phyloP scores from a whole-genome alignment of 768 basidiomycete species.

The Neoboletus brunneissimus region DNA sequence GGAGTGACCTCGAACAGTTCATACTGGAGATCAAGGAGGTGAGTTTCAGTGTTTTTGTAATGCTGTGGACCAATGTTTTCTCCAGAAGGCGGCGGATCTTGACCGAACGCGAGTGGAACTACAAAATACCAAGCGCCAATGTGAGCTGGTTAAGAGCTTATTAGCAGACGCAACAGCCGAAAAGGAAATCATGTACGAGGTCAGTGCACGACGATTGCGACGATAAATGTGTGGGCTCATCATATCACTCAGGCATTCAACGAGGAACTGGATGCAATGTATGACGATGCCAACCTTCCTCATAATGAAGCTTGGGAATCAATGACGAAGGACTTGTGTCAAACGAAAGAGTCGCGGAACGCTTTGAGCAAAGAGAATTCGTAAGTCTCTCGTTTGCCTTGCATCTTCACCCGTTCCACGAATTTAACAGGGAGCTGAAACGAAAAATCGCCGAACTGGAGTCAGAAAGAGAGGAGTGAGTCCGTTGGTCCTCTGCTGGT shows the following conservation, averaged over 20 bases:
- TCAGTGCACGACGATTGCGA: constrained; percentile 34
- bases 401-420: constrained; percentile 1
- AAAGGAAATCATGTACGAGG: constrained; percentile 93
- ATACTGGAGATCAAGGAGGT: constrained; percentile 59
- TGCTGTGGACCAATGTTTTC: not conserved
- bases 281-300: constrained; percentile 78
- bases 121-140: constrained; percentile 67
- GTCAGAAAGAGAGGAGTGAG: constrained; percentile 78
- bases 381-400: constrained; percentile 42
- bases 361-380: constrained; percentile 74
- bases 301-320: constrained; percentile 81
- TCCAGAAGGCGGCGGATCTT: constrained; percentile 59
- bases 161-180: constrained; percentile 77
- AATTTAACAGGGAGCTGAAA: constrained; percentile 56
- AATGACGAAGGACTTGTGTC: constrained; percentile 66
- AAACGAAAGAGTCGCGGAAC: constrained; percentile 76
- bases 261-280: constrained; percentile 91
- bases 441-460: constrained; percentile 67
- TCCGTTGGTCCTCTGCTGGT: constrained; percentile 9
- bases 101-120: constrained; percentile 64
- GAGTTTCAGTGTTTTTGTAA: constrained; percentile 10
- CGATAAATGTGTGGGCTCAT: not conserved
- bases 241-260: constrained; percentile 74
- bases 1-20: constrained; percentile 48
- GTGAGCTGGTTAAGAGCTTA: constrained; percentile 75